phyloP scores from a whole-genome alignment of 1,139 yeast genomes.

The Geotrichum phurueaensis region DNA sequence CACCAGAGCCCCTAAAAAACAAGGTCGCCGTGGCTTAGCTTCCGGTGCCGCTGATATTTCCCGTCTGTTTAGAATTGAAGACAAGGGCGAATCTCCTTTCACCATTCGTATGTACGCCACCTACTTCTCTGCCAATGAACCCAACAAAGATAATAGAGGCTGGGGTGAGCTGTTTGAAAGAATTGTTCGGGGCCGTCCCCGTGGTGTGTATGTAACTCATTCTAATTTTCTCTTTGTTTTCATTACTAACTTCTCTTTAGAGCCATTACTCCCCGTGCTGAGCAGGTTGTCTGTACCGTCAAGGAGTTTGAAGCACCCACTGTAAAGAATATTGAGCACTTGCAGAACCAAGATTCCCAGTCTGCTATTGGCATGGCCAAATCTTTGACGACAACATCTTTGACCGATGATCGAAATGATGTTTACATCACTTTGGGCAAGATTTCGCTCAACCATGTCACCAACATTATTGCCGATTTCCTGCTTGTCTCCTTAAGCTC shows the following conservation, averaged over 20 bases:
- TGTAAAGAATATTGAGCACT: slow-evolving; percentile 40
- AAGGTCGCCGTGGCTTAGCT: slow-evolving; percentile 71
- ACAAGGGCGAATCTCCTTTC: slow-evolving; percentile 64
- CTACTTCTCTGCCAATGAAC: slow-evolving; percentile 39
- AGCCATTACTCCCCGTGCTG: slow-evolving; percentile 74
- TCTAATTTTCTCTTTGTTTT: neutral
- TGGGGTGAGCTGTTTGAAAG: slow-evolving; percentile 88
- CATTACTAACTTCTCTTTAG: slow-evolving; percentile 11
- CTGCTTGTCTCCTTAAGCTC: slow-evolving; percentile 26
- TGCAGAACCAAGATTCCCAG: slow-evolving; percentile 34
- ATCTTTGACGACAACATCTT: slow-evolving; percentile 26
- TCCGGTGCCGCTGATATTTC: slow-evolving; percentile 87
- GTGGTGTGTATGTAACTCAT: slow-evolving; percentile 46
- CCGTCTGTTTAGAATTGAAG: slow-evolving; percentile 63
- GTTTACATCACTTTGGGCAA: slow-evolving; percentile 29
- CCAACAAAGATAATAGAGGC: slow-evolving; percentile 52
- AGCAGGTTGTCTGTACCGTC: slow-evolving; percentile 59
- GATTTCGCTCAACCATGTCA: slow-evolving; percentile 23
- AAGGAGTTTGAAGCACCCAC: slow-evolving; percentile 65
- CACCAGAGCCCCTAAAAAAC: slow-evolving; percentile 20
- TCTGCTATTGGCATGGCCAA: slow-evolving; percentile 30
- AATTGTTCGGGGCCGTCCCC: slow-evolving; percentile 67
- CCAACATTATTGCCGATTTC: slow-evolving; percentile 22
- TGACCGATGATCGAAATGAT: slow-evolving; percentile 29
- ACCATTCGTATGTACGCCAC: slow-evolving; percentile 69